Conservation (phyloP, 2,329 filamentous ascomycete genomes). For the Elsinoe arachidis region DNA sequence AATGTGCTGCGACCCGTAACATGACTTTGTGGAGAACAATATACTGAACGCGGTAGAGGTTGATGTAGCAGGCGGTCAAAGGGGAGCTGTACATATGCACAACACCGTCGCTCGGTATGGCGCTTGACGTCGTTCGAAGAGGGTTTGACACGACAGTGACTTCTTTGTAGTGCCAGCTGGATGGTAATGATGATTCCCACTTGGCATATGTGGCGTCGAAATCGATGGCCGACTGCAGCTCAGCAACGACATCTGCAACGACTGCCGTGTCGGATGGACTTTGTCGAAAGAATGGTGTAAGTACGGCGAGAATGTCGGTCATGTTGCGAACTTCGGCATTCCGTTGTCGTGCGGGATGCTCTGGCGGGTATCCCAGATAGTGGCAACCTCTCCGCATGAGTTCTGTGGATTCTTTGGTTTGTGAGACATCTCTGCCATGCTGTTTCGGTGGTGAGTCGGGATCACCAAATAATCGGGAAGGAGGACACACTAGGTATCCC, state of each 20-base stretch:
- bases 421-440: conserved; percentile 10
- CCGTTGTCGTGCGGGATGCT: conserved; percentile 11
- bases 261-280: background rate
- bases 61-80: conserved; percentile 10
- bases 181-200: background rate
- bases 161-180: background rate
- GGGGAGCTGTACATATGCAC: conserved; percentile 9
- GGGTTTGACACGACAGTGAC: background rate
- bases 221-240: background rate
- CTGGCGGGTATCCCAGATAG: conserved; percentile 11
- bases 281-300: conserved; percentile 3
- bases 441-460: conserved; percentile 7
- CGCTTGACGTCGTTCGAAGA: background rate
- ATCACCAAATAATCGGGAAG: conserved; percentile 1
- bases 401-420: conserved; percentile 6
- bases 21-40: conserved; percentile 8
- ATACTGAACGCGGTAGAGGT: conserved; percentile 10
- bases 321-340: conserved; percentile 1
- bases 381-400: conserved; percentile 11
- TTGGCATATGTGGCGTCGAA: conserved; percentile 10
- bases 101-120: conserved; percentile 5
- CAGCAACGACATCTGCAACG: background rate
- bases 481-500: conserved; percentile 11
- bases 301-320: conserved; percentile 7
- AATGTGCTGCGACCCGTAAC: background rate